Evolutionary conservation across 805 yeast species (phyloP).

Genomic region (Kuraishia borneana): DNA sequence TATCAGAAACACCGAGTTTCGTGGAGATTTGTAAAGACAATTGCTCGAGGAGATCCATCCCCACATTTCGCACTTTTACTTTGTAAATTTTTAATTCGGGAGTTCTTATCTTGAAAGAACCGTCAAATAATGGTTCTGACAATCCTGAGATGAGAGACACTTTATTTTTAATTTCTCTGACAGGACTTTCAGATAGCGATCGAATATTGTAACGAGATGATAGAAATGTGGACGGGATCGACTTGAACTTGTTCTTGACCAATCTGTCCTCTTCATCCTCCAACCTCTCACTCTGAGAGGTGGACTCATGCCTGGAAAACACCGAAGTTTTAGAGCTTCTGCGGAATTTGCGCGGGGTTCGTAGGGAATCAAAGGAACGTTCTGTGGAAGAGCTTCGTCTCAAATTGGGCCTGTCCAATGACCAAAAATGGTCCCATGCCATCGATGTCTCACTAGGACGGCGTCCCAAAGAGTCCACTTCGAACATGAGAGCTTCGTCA

Average conservation of each 20-base stretch:
- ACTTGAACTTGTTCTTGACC: not conserved
- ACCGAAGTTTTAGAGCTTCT: conserved; percentile 11
- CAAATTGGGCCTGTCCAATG: not conserved
- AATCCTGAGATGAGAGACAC: conserved; percentile 3
- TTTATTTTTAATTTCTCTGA: conserved; percentile 2
- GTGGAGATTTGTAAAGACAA: not conserved
- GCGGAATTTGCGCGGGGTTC: not conserved
- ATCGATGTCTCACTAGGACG: conserved; percentile 4
- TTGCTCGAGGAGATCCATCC: conserved; percentile 9
- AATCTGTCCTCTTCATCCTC: not conserved
- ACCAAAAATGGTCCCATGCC: conserved; percentile 5
- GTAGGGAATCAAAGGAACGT: conserved; percentile 1
- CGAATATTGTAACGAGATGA: not conserved
- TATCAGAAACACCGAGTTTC: not conserved
- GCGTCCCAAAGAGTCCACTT: conserved; percentile 4
- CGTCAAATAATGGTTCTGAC: conserved; percentile 9
- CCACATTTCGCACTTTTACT: conserved; percentile 10
- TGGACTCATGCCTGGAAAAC: no score
- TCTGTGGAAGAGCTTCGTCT: conserved; percentile 7
- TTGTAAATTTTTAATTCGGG: conserved; percentile 12
- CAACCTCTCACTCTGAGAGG: no score
- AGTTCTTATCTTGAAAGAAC: conserved; percentile 12
- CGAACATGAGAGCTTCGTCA: conserved; percentile 21
- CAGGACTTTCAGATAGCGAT: conserved; percentile 4
- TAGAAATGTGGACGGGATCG: conserved; percentile 4